Conservation (phyloP, 345 rosid genomes). For the Lepidium aucheri region DNA sequence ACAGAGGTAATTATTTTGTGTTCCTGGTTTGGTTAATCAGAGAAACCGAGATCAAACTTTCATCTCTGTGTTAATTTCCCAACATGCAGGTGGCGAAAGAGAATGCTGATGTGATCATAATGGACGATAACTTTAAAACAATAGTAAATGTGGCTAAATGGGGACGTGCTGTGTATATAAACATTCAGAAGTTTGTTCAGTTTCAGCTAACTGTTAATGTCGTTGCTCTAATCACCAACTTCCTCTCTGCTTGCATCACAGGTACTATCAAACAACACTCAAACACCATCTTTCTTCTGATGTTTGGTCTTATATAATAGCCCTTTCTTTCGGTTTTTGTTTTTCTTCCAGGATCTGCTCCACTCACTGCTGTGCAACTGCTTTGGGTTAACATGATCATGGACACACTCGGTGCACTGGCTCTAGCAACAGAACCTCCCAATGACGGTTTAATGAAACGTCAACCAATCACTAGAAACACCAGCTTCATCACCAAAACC, state of each 20-base stretch:
- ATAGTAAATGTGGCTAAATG: constrained; percentile 69
- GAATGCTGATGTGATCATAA: constrained; percentile 72
- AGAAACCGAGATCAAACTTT: not conserved
- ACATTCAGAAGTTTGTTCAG: constrained; percentile 81
- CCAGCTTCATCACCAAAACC: constrained; percentile 45
- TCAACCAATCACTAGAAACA: constrained; percentile 50
- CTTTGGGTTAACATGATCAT: constrained; percentile 89
- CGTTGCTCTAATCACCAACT: constrained; percentile 64
- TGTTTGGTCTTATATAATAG: not conserved
- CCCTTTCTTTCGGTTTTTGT: not conserved
- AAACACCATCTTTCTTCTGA: not conserved
- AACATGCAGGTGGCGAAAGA: constrained; percentile 66
- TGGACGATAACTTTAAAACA: constrained; percentile 75
- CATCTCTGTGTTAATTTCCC: not conserved
- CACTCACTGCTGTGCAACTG: constrained; percentile 73
- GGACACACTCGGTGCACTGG: constrained; percentile 87
- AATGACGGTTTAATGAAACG: constrained; percentile 64
- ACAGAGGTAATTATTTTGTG: constrained; percentile 52
- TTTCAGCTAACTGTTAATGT: constrained; percentile 75
- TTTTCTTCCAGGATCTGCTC: constrained; percentile 50
- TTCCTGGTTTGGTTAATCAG: not conserved
- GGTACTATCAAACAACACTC: constrained; percentile 19
- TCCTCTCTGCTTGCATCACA: constrained; percentile 65
- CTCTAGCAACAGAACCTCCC: constrained; percentile 81
- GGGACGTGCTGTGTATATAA: constrained; percentile 79